Base-by-base conservation (phyloP, 208 protist species). In the Trypanosoma melophagium region DNA sequence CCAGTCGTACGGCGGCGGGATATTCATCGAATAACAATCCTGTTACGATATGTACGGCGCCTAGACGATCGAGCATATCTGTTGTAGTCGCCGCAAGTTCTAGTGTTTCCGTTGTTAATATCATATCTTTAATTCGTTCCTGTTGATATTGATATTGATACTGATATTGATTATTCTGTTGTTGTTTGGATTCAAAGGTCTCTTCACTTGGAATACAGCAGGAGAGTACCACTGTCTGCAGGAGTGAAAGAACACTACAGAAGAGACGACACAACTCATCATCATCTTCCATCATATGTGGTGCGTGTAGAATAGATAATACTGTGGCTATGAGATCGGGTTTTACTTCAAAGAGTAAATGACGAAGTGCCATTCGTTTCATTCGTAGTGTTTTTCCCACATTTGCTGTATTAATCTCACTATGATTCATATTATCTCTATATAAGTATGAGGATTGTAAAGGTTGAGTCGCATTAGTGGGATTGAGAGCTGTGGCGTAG, bases 261-360 rank as follows among this genome's bases (percentile, higher is more conserved):
- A 71, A 71, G 22, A 71, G 50, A 41, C 13, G 24, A 51, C 55
- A 71, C 1, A 71, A 7, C 9, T 28, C 57, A 42, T 71, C 66
- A 61, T 49, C 56, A 8, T 63, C 51, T 1, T 40, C 35, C 66
- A 65, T 71, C 54, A 65, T 50, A 35, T 64, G 66, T 31, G 66
- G 66, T 2, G 66, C 54, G 10, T 64, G 55, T 12, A 71, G 40
- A 65, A 71, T 57, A 14, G 66, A 61, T 25, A 71, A 24, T 19
- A 71, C 17, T 35, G 59, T 71, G 2, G 66, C 53, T 28, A 71
- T 16, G n/a, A 71, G 19, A 13, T 63, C 51, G 3, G 66, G 66
- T 35, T 64, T 40, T 47, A 65, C 13, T 22, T 63, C 66, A 54
- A 71, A 71, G n/a, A 71, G 13, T 10, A 71, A 3, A 60, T 60